phyloP scores from a whole-genome alignment of 1,139 yeast species.

The Ashbya aceris region DNA sequence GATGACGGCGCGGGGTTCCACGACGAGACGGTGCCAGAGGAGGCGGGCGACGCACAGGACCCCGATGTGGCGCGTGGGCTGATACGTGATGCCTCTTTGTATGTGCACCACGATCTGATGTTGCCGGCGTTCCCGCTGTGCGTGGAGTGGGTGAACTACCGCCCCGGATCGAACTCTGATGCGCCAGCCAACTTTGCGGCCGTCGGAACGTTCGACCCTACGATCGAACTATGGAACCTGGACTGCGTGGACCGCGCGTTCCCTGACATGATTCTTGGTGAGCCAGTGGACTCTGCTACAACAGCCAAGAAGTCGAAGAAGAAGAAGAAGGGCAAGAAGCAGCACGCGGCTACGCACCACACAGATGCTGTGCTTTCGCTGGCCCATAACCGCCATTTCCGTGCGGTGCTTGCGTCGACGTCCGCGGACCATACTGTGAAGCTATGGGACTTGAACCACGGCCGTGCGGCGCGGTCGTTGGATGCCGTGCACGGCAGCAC shows the following conservation, averaged over 20 bases:
- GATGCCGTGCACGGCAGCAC: conserved; percentile 41
- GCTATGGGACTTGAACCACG: conserved; percentile 82
- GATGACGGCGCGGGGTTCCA: conserved; percentile 90
- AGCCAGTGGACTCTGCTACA: conserved; percentile 45
- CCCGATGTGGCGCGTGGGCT: conserved; percentile 61
- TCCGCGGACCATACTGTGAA: conserved; percentile 94
- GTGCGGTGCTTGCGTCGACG: conserved; percentile 84
- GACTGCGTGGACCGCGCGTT: conserved; percentile 89
- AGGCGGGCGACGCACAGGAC: conserved; percentile 52
- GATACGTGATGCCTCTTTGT: conserved; percentile 63
- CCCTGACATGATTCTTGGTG: conserved; percentile 90
- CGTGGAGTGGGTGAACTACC: conserved; percentile 87
- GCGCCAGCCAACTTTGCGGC: conserved; percentile 84
- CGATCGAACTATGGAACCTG: conserved; percentile 92
- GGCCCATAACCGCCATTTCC: conserved; percentile 70
- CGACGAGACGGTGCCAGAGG: conserved; percentile 47
- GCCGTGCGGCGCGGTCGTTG: conserved; percentile 65
- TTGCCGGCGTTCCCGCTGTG: conserved; percentile 94
- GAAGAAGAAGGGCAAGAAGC: conserved; percentile 41
- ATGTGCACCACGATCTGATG: conserved; percentile 95
- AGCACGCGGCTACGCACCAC: conserved; percentile 70
- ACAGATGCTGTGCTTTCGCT: conserved; percentile 89
- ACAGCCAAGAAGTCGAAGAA: conserved; percentile 37
- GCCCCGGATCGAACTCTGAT: conserved; percentile 40
- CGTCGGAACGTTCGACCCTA: conserved; percentile 94